Percentiles rank a stretch among this genome's conserved stretches.
Evolutionary conservation across 176 grass and related monocot species (phyloP).

Genomic region (Bonia amplexicaulis): DNA sequence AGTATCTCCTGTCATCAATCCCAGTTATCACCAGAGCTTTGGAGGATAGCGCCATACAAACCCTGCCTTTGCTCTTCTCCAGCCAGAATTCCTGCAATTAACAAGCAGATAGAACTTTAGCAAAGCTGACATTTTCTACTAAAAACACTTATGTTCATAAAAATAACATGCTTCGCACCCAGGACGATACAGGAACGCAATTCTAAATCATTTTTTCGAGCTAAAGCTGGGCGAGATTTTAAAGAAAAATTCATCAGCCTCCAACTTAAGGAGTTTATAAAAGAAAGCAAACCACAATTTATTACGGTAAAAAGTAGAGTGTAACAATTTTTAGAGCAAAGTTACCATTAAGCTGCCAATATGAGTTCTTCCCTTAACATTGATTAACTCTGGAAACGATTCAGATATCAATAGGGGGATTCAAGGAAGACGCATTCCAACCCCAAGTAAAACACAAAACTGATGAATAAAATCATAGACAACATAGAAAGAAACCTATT

Average conservation of each 20-base stretch:
- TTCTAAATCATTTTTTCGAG: neutral
- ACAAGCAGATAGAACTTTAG: conserved; percentile 8
- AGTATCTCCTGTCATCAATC: conserved; percentile 81
- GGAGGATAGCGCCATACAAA: conserved; percentile 81
- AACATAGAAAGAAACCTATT: neutral
- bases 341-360: neutral
- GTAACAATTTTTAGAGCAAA: neutral
- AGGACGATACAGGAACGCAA: neutral
- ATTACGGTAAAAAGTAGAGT: neutral
- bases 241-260: neutral
- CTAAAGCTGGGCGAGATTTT: neutral
- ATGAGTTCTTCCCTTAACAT: neutral
- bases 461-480: neutral
- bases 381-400: neutral
- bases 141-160: neutral
- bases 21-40: conserved; percentile 80
- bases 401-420: neutral
- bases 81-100: conserved; percentile 76
- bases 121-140: neutral
- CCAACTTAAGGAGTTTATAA: neutral
- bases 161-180: neutral
- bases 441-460: neutral
- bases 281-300: neutral
- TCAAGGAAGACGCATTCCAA: neutral
- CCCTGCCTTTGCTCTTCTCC: conserved; percentile 66